These are phyloP conservation scores for Magnaporthiopsis rhizophila DNA, from an alignment of 2,329 filamentous ascomycete genomes.

Conservation along the genomic window DNA sequence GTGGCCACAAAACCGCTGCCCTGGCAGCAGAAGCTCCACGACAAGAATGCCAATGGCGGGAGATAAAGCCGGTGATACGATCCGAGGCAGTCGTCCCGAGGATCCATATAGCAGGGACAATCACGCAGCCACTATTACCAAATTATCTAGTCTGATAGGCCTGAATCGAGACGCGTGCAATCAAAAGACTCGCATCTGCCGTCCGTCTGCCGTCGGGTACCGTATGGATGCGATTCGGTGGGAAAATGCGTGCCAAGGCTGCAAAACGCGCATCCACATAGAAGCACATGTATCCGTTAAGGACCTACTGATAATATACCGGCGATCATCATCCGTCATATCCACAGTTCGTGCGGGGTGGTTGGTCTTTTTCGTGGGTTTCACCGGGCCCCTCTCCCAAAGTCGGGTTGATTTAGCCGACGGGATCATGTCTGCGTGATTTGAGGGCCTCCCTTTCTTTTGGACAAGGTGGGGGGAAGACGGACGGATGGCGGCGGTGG, in stretches of 20 bases:
- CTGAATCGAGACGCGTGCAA: neutral
- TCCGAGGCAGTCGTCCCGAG: neutral
- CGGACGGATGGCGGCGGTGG: no score
- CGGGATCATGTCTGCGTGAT: neutral
- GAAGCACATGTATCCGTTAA: neutral
- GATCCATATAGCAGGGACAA: neutral
- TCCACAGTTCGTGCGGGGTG: neutral
- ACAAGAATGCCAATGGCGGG: neutral
- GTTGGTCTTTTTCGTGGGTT: neutral
- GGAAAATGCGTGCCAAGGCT: neutral
- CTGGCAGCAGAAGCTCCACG: constrained; percentile 23
- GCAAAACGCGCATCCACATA: neutral
- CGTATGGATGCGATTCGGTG: neutral
- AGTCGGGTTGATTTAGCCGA: neutral
- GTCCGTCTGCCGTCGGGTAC: neutral
- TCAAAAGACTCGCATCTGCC: neutral
- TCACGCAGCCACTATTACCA: neutral
- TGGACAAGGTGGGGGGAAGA: no score
- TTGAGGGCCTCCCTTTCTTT: no score
- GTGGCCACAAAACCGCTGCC: constrained; percentile 27
- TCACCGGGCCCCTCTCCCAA: neutral
- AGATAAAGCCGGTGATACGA: neutral
- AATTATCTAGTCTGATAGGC: neutral
- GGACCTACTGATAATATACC: neutral
- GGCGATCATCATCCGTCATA: neutral